Evolutionary conservation across 768 basidiomycete species (phyloP), one percentile per base, ranked within the genome.

Genomic region (Pisolithus orientalis): DNA sequence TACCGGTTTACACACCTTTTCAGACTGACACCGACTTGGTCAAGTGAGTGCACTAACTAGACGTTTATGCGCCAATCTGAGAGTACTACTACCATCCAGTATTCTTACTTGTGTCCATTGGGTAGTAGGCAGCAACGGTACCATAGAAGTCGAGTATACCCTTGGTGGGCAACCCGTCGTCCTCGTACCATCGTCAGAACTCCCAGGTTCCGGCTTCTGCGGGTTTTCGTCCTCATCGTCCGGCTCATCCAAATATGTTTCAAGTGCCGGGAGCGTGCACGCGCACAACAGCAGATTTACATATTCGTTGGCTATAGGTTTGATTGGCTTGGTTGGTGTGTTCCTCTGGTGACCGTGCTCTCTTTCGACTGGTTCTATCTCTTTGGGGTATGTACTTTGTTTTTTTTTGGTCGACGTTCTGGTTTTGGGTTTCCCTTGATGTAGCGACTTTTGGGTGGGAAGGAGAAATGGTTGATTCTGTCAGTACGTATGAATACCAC

Each of bases 51-150:
- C 14, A 29, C 37, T 39, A 39, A n/a, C 38, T 28, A 44, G 21
- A 34, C 32, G 34, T 48, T 25, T 4, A 8, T 6, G 21, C 45
- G 2, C n/a, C 21, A 58, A 54, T 29, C 25, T 53, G 27, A 44
- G 29, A 49, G 27, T 47, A n/a, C 53, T 32, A 17, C 38, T 10
- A 54, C 6, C 24, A 14, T 45, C 16, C n/a, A 86, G 85, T 57
- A 70, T 88, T 49, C 61, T 89, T 21, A 79, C 78, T 3, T 90
- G 88, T 65, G 64, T 68, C 37, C 83, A 87, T 65, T 84, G 80
- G 74, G 79, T 75, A 17, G 80, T 87, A 7, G 88, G 85, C 28
- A 80, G 85, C 39, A 72, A 75, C 44, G 84, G 85, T 39, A 80
- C 74, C 34, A 59, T 91, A 47, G 73, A 79, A 25, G 77, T 82